Evolutionary conservation across 768 basidiomycete species (phyloP).

Genomic region (button mushroom (Agaricus bisporus)): DNA sequence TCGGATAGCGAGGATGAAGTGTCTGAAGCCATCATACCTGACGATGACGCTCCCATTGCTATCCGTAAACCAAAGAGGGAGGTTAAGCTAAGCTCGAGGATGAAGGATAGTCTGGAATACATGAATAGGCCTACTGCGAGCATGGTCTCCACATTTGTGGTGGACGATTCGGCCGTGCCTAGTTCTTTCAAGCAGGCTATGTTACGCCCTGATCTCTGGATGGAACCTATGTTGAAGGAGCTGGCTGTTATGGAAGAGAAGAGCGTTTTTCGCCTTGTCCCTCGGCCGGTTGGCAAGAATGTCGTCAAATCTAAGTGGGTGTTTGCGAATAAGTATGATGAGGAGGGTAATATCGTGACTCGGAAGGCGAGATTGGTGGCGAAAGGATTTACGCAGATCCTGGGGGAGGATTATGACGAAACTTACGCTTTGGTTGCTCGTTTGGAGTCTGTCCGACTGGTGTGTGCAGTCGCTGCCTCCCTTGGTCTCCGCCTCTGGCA

Average conservation of each 20-base stretch:
- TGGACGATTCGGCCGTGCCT: too few relatives aligned
- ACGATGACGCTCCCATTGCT: too few relatives aligned
- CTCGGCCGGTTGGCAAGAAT: conserved; percentile 3
- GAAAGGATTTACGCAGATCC: conserved; percentile 13
- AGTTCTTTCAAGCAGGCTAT: conserved; percentile 1
- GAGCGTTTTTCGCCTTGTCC: conserved; percentile 7
- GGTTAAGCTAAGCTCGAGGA: too few relatives aligned
- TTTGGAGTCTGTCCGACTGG: conserved; percentile 13
- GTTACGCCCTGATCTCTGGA: conserved; percentile 8
- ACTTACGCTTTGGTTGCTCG: conserved; percentile 15
- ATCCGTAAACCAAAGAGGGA: too few relatives aligned
- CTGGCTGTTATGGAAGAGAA: not conserved
- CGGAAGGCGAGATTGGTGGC: conserved; percentile 15
- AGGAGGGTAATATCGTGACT: conserved; percentile 11
- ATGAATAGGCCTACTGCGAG: too few relatives aligned
- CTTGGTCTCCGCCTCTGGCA: conserved; percentile 10
- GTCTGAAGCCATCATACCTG: too few relatives aligned
- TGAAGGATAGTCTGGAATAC: too few relatives aligned
- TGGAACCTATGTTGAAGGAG: not conserved
- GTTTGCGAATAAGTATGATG: conserved; percentile 10
- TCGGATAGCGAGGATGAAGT: too few relatives aligned
- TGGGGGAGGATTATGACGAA: conserved; percentile 14
- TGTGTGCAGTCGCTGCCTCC: conserved; percentile 12
- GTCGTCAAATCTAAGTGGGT: conserved; percentile 13
- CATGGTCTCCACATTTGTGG: too few relatives aligned